Percentiles rank a stretch among this genome's conserved stretches.
Conservation (phyloP, 2,329 filamentous ascomycete genomes). For the Neonectria hederae region DNA sequence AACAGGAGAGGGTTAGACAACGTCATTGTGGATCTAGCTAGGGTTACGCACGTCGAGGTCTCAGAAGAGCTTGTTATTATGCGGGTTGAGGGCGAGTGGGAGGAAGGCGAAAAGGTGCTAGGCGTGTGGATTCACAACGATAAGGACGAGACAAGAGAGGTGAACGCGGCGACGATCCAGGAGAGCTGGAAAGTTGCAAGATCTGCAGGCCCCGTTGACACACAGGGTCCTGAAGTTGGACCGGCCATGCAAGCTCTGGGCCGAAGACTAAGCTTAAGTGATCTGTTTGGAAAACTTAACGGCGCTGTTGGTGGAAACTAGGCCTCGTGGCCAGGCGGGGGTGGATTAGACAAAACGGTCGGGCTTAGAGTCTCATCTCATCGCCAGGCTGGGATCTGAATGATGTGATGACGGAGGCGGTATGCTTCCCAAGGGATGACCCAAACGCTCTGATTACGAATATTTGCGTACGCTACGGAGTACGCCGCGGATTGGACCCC, state of each 20-base stretch:
- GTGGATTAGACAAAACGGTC: not conserved
- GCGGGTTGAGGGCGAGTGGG: slow-evolving; percentile 50
- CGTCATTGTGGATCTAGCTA: slow-evolving; percentile 71
- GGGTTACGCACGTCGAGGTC: slow-evolving; percentile 71
- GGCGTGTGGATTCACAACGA: slow-evolving; percentile 67
- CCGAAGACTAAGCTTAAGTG: slow-evolving; percentile 55
- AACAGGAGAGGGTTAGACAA: slow-evolving; percentile 79
- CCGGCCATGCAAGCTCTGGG: slow-evolving; percentile 57
- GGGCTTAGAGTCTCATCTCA: not conserved
- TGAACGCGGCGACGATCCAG: slow-evolving; percentile 54
- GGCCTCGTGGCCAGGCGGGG: slow-evolving; percentile 8
- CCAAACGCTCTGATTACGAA: not conserved
- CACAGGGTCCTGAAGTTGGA: slow-evolving; percentile 48
- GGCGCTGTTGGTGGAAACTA: slow-evolving; percentile 34
- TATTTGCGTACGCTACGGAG: not conserved
- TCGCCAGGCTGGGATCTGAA: not conserved
- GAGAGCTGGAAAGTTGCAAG: slow-evolving; percentile 54
- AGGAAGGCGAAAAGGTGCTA: slow-evolving; percentile 53
- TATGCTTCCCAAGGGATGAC: not conserved
- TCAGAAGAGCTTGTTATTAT: slow-evolving; percentile 64
- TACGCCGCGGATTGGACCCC: not conserved
- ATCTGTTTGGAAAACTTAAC: slow-evolving; percentile 54
- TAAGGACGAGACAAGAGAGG: slow-evolving; percentile 54
- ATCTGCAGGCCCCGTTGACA: slow-evolving; percentile 42
- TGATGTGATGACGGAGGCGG: not conserved